These are phyloP conservation scores for Centella asiatica DNA, from an alignment of 129 eudicot genomes.

Conservation along the genomic window DNA sequence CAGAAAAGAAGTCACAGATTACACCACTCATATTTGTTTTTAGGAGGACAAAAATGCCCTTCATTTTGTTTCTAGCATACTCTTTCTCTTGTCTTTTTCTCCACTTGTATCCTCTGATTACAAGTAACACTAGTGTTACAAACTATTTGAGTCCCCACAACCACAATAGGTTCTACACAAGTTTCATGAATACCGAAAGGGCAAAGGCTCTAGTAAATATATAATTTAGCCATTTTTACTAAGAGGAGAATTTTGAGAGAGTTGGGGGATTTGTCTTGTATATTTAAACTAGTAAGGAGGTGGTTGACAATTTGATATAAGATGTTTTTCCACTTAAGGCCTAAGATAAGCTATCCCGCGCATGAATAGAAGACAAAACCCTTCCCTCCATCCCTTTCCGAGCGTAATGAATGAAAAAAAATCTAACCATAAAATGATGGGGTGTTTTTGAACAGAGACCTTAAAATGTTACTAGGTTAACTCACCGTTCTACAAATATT, in stretches of 20 bases:
- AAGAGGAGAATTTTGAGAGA: background rate
- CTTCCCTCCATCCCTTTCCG: too few species aligned
- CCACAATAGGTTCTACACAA: background rate
- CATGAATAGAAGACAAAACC: constrained; percentile 23
- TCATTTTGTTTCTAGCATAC: constrained; percentile 10
- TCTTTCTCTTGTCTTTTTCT: background rate
- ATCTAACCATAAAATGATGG: too few species aligned
- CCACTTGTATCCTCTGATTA: background rate
- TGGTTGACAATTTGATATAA: constrained; percentile 2
- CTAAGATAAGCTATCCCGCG: constrained; percentile 34
- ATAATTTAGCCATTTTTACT: constrained; percentile 10
- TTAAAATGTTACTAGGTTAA: background rate
- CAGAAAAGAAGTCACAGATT: background rate
- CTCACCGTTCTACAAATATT: too few species aligned
- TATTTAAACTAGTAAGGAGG: constrained; percentile 17
- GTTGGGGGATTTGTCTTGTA: constrained; percentile 21
- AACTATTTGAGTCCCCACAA: background rate
- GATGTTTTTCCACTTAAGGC: constrained; percentile 37
- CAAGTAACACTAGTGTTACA: background rate
- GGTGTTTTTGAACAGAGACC: background rate
- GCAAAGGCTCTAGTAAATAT: constrained; percentile 14
- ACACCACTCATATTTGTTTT: background rate
- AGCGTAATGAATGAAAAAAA: too few species aligned
- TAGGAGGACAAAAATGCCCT: constrained; percentile 22
- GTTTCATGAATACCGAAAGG: constrained; percentile 11